Evolutionary conservation across 2,329 filamentous ascomycete species (phyloP), one percentile per base, ranked within the genome.

Genomic region (Arthrobotrys musiformis): DNA sequence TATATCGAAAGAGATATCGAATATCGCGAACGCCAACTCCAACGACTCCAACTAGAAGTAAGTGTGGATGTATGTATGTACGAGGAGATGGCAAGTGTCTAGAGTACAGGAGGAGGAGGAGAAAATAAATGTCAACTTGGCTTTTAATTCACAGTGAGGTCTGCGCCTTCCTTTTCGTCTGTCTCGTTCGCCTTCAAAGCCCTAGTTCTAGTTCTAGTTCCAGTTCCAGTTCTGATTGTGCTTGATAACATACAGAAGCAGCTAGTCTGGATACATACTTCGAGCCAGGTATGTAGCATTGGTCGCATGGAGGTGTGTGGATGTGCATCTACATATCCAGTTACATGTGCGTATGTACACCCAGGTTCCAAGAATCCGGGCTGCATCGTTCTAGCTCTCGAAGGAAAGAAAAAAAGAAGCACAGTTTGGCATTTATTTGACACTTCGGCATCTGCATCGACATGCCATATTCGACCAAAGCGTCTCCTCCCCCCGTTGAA

Each of bases 141-240:
- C 63, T 70, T 76, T 42, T 58, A 2, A 30, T 24, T 33, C 50
- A 52, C 52, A 33, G 54, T 42, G 44, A 72, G 66, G 62, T 44
- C 56, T 56, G 68, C 63, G 72, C 63, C 72, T 76, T 70, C 64
- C 64, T 61, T 62, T 64, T 69, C 70, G 35, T 61, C 63, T 68
- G n/a, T 75, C 54, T 46, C 62, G 19, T 66, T 33, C 26, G 61
- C 61, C 46, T 66, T 68, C 70, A 64, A 63, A 33, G 61, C 62
- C 70, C 70, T 64, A 63, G 72, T 67, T n/a, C n/a, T n/a, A n/a
- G n/a, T n/a, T n/a, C n/a, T n/a, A n/a, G n/a, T n/a, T n/a, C n/a
- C n/a, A n/a, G n/a, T n/a, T n/a, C n/a, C n/a, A n/a, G n/a, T n/a
- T 35, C 63, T 61, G 64, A 76, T 69, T 60, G 56, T 63, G 22